These are phyloP conservation scores for Arxiozyma heterogenica DNA, from an alignment of 1,139 yeast species.

Conservation along the genomic window DNA sequence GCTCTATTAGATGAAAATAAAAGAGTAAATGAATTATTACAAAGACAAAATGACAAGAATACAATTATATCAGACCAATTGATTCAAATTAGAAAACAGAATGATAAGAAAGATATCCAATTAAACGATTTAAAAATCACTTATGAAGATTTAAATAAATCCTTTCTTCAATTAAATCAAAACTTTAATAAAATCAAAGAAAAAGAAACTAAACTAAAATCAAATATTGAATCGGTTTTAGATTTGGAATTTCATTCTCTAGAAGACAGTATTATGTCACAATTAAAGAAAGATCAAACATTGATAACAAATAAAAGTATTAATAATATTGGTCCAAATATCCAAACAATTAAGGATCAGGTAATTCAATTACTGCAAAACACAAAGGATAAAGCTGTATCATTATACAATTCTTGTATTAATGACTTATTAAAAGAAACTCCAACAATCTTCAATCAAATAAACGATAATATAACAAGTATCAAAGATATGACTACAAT, in stretches of 20 bases:
- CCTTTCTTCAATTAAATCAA: slow-evolving; percentile 16
- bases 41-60: slow-evolving; percentile 18
- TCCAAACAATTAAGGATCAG: slow-evolving; percentile 19
- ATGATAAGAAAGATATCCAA: slow-evolving; percentile 13
- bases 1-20: slow-evolving; percentile 22
- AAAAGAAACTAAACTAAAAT: slow-evolving; percentile 26
- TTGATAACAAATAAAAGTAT: slow-evolving; percentile 3
- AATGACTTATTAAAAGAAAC: slow-evolving; percentile 18
- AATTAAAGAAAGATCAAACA: slow-evolving; percentile 2
- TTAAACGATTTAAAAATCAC: slow-evolving; percentile 29
- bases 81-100: background rate
- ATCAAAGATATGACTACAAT: slow-evolving; percentile 10
- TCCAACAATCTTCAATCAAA: slow-evolving; percentile 18
- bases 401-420: slow-evolving; percentile 21
- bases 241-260: slow-evolving; percentile 20
- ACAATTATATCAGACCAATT: background rate
- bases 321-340: slow-evolving; percentile 13
- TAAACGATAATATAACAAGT: slow-evolving; percentile 12
- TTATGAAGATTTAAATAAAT: slow-evolving; percentile 26
- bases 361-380: slow-evolving; percentile 13
- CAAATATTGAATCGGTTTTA: slow-evolving; percentile 22
- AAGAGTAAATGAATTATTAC: slow-evolving; percentile 24
- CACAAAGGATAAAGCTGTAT: slow-evolving; percentile 16
- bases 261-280: slow-evolving; percentile 13
- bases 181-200: slow-evolving; percentile 9